These are phyloP conservation scores for Diaporthe destruens DNA, from an alignment of 2,329 filamentous ascomycete species.

Conservation along the genomic window DNA sequence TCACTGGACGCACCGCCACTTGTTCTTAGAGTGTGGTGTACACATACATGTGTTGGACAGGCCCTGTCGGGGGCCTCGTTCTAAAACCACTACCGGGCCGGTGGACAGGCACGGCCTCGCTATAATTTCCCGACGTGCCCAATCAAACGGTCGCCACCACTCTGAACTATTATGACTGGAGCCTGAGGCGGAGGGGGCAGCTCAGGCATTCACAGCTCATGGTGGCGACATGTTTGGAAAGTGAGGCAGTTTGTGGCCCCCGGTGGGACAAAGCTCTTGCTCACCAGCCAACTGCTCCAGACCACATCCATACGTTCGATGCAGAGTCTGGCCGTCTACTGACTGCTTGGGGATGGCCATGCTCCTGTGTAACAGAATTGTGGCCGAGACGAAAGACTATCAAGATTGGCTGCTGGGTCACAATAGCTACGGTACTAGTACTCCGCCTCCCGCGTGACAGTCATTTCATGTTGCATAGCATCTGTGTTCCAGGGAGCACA, in stretches of 20 bases:
- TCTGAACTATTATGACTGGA: not conserved
- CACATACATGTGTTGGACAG: constrained; percentile 5
- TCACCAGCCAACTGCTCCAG: constrained; percentile 7
- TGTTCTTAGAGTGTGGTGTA: constrained; percentile 3
- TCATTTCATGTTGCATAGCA: not conserved
- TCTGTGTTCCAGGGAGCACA: not conserved
- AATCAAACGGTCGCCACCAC: constrained; percentile 9
- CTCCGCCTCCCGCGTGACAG: not conserved
- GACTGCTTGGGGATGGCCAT: not conserved
- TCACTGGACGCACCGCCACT: not conserved
- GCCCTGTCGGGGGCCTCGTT: not conserved
- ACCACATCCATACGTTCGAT: not conserved
- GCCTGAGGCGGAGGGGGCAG: constrained; percentile 15
- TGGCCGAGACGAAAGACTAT: not conserved
- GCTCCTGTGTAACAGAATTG: constrained; percentile 5
- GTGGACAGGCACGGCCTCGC: not conserved
- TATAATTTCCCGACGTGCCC: not conserved
- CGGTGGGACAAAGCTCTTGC: not conserved
- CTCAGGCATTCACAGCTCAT: constrained; percentile 7
- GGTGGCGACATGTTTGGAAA: not conserved
- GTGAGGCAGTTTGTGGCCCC: not conserved
- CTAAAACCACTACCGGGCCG: constrained; percentile 3
- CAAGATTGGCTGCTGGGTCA: not conserved
- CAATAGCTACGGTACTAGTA: not conserved
- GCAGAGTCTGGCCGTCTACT: not conserved